Evolutionary conservation across 164 flowering plant genomes (phyloP), one percentile per base, ranked within the genome.

Genomic region (Amborella trichopoda): DNA sequence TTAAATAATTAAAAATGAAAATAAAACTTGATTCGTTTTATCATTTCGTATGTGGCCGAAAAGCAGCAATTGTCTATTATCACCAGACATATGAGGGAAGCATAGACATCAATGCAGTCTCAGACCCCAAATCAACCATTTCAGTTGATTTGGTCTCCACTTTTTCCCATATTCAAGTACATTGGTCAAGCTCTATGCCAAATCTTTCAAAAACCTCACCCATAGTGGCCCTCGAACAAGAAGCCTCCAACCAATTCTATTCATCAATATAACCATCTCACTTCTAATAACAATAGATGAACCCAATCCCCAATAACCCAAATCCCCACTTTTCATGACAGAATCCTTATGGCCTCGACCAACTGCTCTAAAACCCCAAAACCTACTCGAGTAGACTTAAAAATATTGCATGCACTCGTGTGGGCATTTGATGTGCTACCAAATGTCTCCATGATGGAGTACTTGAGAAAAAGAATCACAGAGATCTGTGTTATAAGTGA

Each of bases 111-210:
- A 96, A 93, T 64, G 70, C 95, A 1, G 91, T 93, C 28, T 68
- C 80, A 24, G 99, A 93, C 65, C 91, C 99, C 54, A 83, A n/a
- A n/a, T n/a, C n/a, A n/a, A n/a, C n/a, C n/a, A n/a, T n/a, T n/a
- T n/a, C n/a, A n/a, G n/a, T n/a, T 94, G 25, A 76, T 93, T 95
- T 88, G 88, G 63, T 91, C 96, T n/a, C 81, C 99, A 37, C 85
- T 93, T 63, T 68, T 93, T 23, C 96, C 99, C 11, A 96, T 88
- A 51, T 88, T 93, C 32, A 93, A 93, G 53, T 95, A 93, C 68
- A 88, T 93, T 62, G 99, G 99, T 19, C 96, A 93, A 68, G 88
- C 96, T 11, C 99, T 96, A 1, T 85, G 88, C 65, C 96, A 93
- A 63, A 66, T 93, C 18, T 88, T 93, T 62, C 78, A 49, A 24